Evolutionary conservation across 345 rosid species (phyloP), one percentile per base, ranked within the genome.

Genomic region (Cardamine resedifolia): DNA sequence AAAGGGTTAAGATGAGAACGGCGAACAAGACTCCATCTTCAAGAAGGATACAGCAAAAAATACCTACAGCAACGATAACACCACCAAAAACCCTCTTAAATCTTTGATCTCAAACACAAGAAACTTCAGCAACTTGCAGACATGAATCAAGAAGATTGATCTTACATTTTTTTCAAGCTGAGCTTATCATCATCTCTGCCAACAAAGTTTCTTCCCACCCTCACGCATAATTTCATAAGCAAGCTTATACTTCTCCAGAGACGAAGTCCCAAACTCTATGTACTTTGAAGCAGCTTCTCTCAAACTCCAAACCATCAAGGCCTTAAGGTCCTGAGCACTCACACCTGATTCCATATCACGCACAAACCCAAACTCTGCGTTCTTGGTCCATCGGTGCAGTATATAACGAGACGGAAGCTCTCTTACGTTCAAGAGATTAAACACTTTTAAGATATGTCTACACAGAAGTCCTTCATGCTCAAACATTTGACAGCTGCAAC

Each of bases 401-500:
- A 93, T 80, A 77, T 85, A 87, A 19, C 70, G 77, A 41, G 97
- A 69, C 1, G 97, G 98, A 57, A 93, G 71, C 78, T 93, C 98
- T 68, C 83, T 81, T 19, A 90, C 70, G 41, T 84, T 86, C 80
- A 93, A 51, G 63, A 88, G 72, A 50, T 87, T 85, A 77, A 89
- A 89, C 66, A 93, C 87, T 80, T 87, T 89, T 72, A 90, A 76
- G 67, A 85, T 77, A 66, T 93, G 98, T 48, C 96, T 81, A 76
- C 98, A 90, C 18, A 93, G 80, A 33, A 90, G 71, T 15, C 98
- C 98, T 78, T 86, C 90, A 60, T 84, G 87, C 80, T 93, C 98
- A 75, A 93, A 93, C 98, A 90, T 89, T 66, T 83, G 94, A 71
- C 98, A 93, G 77, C 96, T 83, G 55, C 98, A 93, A 68, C 85